Evolutionary conservation across 257 asterid genomes (phyloP), one percentile per base, ranked within the genome.

Genomic region (Penstemon eatonii): DNA sequence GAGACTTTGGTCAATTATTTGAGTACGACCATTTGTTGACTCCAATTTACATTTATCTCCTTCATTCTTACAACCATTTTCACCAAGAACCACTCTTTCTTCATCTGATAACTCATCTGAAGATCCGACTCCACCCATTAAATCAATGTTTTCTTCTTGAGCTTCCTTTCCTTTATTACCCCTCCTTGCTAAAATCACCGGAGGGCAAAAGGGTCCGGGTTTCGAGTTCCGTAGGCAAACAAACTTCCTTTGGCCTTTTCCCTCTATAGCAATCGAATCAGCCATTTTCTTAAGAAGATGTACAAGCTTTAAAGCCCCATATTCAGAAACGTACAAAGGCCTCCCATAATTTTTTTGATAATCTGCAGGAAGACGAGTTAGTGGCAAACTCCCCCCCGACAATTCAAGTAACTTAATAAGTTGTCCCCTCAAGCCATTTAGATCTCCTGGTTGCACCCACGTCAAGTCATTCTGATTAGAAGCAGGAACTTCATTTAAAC

Each of bases 391-490:
- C 39, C 99, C 99, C 52, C 96, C 93, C 5, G 79, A 80, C 44
- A 83, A 57, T 68, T 85, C 92, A 39, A 95, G 95, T 82, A 95
- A 73, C 56, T 82, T 89, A 44, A 89, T 89, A 66, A 95, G 44
- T 79, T 91, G 99, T 19, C 80, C 86, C 82, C 81, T 87, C 82
- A 95, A 81, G 60, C 95, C 97, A 65, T 80, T 83, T 47, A 91
- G 40, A 78, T 95, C 95, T 65, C 98, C 97, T 15, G 96, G 96
- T 73, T 86, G 96, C 37, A 89, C 96, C 93, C 90, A 89, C 41
- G 53, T 57, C 80, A 81, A 59, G 86, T 87, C 86, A 47, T 73
- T 72, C 49, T 78, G 82, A 42, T 75, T 73, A 19, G 73, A 33
- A 1, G 80, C 58, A 61, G 78, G 67, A 73, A 69, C 81, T 58